phyloP scores from a whole-genome alignment of 1,284 basidiomycete genomes.

The Inonotus hispidus region DNA sequence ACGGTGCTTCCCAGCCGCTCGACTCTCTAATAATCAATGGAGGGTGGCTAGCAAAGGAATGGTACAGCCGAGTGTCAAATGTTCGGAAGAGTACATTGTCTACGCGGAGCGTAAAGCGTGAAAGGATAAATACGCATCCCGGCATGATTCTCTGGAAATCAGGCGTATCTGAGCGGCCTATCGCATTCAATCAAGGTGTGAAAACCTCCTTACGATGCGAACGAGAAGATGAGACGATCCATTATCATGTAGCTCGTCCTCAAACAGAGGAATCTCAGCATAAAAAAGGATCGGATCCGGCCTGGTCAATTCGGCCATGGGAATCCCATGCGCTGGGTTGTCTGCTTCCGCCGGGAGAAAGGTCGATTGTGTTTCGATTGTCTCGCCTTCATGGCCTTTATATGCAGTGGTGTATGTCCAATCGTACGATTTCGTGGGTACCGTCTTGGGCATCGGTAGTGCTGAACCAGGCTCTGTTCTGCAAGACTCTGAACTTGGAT shows the following conservation, averaged over 20 bases:
- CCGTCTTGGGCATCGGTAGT: constrained; percentile 66
- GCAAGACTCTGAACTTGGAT: constrained; percentile 19
- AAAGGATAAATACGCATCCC: constrained; percentile 88
- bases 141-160: constrained; percentile 88
- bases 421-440: constrained; percentile 85
- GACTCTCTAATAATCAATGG: constrained; percentile 75
- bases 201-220: constrained; percentile 66
- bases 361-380: constrained; percentile 23
- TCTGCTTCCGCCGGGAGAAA: constrained; percentile 54
- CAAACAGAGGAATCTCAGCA: constrained; percentile 87
- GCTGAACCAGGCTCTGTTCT: constrained; percentile 61
- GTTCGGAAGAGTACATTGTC: constrained; percentile 93
- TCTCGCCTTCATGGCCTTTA: constrained; percentile 48
- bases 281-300: constrained; percentile 95
- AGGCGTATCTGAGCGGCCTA: constrained; percentile 8
- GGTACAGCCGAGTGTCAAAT: constrained; percentile 88
- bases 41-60: constrained; percentile 63
- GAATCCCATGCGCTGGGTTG: constrained; percentile 59
- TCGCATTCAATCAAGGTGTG: neutral
- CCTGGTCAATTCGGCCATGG: constrained; percentile 77
- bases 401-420: constrained; percentile 98
- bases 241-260: constrained; percentile 94
- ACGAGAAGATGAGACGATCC: constrained; percentile 79
- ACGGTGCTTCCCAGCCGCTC: constrained; percentile 87
- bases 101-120: constrained; percentile 90